A percentile compares a stretch with the other conserved stretches of the same genome.
Evolutionary conservation across 371 early-diverging fungal species (phyloP).

Genomic region (Nematocida ironsii): DNA sequence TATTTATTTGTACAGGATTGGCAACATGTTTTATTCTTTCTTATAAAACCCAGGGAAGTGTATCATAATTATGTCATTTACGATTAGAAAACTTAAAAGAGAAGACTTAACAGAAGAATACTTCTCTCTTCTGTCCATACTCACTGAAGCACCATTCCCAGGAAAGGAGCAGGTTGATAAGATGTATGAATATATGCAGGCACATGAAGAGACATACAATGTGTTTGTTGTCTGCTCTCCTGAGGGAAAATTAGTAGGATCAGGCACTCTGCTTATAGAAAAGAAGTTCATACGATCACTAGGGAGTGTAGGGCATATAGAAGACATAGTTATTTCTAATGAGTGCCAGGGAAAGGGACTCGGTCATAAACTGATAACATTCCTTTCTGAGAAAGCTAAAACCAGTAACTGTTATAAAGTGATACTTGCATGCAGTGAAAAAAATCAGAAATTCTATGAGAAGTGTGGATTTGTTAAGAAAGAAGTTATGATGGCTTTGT

Average conservation of each 20-base stretch:
- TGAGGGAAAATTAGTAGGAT: conserved; percentile 74
- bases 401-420: conserved; percentile 75
- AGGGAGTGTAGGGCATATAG: conserved; percentile 74
- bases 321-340: conserved; percentile 85
- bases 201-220: conserved; percentile 72
- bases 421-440: conserved; percentile 78
- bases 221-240: conserved; percentile 62
- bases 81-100: conserved; percentile 43
- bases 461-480: conserved; percentile 82
- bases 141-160: conserved; percentile 77
- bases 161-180: conserved; percentile 74
- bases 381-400: conserved; percentile 72
- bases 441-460: conserved; percentile 82
- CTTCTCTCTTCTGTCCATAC: conserved; percentile 73
- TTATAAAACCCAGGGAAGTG: not conserved
- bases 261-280: conserved; percentile 88
- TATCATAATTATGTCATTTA: not conserved
- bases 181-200: conserved; percentile 71
- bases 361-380: conserved; percentile 62
- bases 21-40: not conserved
- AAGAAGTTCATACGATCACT: conserved; percentile 84
- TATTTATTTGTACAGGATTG: not conserved
- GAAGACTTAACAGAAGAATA: conserved; percentile 66
- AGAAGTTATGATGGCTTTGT: conserved; percentile 70
- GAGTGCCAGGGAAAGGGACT: conserved; percentile 85